phyloP scores from a whole-genome alignment of 305 asterid species.

The Plantago rigida region DNA sequence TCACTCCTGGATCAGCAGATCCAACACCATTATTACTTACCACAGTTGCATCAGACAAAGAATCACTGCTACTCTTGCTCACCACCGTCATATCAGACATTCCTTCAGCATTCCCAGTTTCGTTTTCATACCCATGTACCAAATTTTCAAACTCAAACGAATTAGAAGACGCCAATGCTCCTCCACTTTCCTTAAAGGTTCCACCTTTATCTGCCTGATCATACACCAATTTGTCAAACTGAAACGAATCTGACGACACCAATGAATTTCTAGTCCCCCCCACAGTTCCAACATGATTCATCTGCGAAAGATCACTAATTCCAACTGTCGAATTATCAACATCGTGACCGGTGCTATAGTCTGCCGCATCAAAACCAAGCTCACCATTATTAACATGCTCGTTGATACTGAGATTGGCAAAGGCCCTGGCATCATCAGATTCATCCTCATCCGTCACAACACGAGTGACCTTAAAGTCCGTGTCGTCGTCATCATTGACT shows the following conservation, averaged over 20 bases:
- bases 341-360: conserved; percentile 16
- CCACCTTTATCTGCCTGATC: conserved; percentile 25
- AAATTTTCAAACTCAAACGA: conserved; percentile 28
- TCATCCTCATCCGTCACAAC: conserved; percentile 38
- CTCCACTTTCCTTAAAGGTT: conserved; percentile 21
- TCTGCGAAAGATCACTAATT: conserved; percentile 23
- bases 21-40: conserved; percentile 23
- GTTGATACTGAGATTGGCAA: conserved; percentile 50
- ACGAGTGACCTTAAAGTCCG: conserved; percentile 38
- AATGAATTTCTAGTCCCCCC: conserved; percentile 22
- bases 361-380: conserved; percentile 27
- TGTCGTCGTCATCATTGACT: conserved; percentile 67
- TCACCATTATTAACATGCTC: conserved; percentile 35
- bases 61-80: conserved; percentile 27
- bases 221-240: conserved; percentile 20
- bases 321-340: conserved; percentile 22
- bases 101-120: conserved; percentile 26
- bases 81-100: conserved; percentile 21
- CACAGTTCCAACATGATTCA: conserved; percentile 22
- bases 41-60: conserved; percentile 12
- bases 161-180: conserved; percentile 21
- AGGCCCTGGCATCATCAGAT: conserved; percentile 58
- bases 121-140: conserved; percentile 24
- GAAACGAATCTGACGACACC: conserved; percentile 24
- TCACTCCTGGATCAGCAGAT: conserved; percentile 39